phyloP scores from a whole-genome alignment of 345 rosid genomes.

The Limnanthes douglasii region DNA sequence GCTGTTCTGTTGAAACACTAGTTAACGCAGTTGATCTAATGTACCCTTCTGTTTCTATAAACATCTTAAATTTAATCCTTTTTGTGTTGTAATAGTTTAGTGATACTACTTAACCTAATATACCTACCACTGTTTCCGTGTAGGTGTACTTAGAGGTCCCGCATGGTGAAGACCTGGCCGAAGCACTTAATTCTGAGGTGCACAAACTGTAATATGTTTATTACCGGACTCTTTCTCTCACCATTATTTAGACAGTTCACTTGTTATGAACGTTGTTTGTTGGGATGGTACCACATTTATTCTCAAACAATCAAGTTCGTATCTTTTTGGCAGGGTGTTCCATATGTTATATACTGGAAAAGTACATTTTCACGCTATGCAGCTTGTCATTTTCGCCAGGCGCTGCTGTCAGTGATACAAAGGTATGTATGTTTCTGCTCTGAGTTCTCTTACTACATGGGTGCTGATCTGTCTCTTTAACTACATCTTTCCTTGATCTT shows the following conservation, averaged over 20 bases:
- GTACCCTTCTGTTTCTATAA: no score
- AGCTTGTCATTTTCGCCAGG: constrained; percentile 80
- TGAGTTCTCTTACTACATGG: constrained; percentile 1
- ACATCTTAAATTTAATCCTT: background rate
- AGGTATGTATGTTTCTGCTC: constrained; percentile 29
- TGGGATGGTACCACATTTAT: background rate
- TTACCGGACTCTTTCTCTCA: constrained; percentile 2
- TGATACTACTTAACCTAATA: background rate
- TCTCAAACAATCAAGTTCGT: no score
- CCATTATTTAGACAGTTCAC: background rate
- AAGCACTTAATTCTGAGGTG: constrained; percentile 79
- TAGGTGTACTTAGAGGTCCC: constrained; percentile 91
- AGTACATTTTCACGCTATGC: constrained; percentile 35
- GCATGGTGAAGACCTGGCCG: constrained; percentile 64
- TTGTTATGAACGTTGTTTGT: background rate
- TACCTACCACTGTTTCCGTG: constrained; percentile 4
- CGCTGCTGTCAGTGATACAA: constrained; percentile 64
- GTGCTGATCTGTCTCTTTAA: no score
- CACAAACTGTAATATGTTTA: constrained; percentile 4
- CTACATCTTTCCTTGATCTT: no score
- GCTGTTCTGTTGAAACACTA: background rate
- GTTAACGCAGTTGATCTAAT: no score
- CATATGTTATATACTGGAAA: constrained; percentile 81
- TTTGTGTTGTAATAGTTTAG: background rate
- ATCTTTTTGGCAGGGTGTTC: constrained; percentile 55